Conservation (phyloP, 1,284 basidiomycete genomes). For the Thecaphora frezii region DNA sequence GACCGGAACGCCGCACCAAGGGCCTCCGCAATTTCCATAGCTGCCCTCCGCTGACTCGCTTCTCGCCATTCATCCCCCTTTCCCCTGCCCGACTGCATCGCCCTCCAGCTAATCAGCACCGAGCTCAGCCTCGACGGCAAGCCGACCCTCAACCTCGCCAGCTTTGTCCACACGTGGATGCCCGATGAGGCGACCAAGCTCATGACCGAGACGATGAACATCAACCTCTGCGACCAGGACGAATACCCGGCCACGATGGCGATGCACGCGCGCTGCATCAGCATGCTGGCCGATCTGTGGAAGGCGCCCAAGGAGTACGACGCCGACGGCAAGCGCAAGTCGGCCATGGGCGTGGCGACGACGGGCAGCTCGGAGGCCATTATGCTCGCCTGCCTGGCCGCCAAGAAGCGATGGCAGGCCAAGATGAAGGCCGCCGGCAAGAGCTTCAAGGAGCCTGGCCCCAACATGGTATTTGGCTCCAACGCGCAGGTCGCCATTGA, state of each 20-base stretch:
- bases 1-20: no score
- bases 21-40: not conserved
- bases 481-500: slow-evolving; percentile 70
- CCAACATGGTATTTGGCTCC: slow-evolving; percentile 76
- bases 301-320: slow-evolving; percentile 65
- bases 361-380: slow-evolving; percentile 88
- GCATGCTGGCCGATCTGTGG: slow-evolving; percentile 90
- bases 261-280: slow-evolving; percentile 64
- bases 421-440: slow-evolving; percentile 77
- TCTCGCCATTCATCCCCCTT: slow-evolving; percentile 1
- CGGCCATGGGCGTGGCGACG: slow-evolving; percentile 70
- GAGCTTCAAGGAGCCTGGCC: slow-evolving; percentile 60
- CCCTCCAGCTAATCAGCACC: slow-evolving; percentile 79
- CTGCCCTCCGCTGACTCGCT: no score
- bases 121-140: slow-evolving; percentile 70
- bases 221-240: slow-evolving; percentile 78
- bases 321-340: slow-evolving; percentile 33
- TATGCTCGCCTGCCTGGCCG: slow-evolving; percentile 87
- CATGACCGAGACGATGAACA: slow-evolving; percentile 68
- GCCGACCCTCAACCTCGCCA: slow-evolving; percentile 77
- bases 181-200: slow-evolving; percentile 61
- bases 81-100: slow-evolving; percentile 52
- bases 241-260: slow-evolving; percentile 71
- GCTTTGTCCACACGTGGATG: slow-evolving; percentile 65
- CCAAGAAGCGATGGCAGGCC: slow-evolving; percentile 92